Evolutionary conservation across 768 basidiomycete species (phyloP), one percentile per base, ranked within the genome.

Genomic region (Galerina sulciceps): DNA sequence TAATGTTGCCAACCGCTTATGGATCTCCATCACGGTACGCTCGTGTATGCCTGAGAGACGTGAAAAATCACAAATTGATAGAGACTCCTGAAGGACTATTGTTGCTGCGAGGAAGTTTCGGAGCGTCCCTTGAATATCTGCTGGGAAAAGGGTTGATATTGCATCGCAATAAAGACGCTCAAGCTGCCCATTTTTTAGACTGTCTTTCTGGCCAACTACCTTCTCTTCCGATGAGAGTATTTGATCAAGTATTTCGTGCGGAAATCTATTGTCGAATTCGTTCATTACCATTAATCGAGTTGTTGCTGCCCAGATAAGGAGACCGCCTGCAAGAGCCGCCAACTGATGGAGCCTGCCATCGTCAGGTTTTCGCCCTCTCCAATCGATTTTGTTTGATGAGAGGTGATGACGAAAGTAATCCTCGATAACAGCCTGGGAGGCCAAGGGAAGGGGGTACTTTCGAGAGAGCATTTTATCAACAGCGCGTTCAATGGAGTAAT

Each of bases 271-370:
- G n/a, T 45, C 35, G 15, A 45, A 37, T 22, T 45, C 14, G 22
- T 54, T 54, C 42, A 36, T 41, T 11, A 54, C 22, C 42, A 54
- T 20, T 17, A 43, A 54, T n/a, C 35, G 53, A 20, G 43, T 42
- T 44, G 53, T 54, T 20, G 53, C 43, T 20, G 53, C 53, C 53
- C 53, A 54, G 15, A 54, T 54, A 20, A 54, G 53, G 9, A 45
- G 34, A 20, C 53, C 53, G n/a, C 45, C 35, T 36, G 43, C 53
- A 6, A 17, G 42, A 35, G n/a, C 42, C 13, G 53, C 53, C 18
- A 54, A 31, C 18, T 11, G 31, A 20, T n/a, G 13, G 3, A 54
- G 20, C 10, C 23, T 44, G 11, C 14, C 8, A 36, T 45, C 15
- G 22, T 44, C 35, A 15, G 49, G 49, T 20, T 8, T 40, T 38